Evolutionary conservation across 345 rosid genomes (phyloP).

Genomic region (Hibiscus tridactylites): DNA sequence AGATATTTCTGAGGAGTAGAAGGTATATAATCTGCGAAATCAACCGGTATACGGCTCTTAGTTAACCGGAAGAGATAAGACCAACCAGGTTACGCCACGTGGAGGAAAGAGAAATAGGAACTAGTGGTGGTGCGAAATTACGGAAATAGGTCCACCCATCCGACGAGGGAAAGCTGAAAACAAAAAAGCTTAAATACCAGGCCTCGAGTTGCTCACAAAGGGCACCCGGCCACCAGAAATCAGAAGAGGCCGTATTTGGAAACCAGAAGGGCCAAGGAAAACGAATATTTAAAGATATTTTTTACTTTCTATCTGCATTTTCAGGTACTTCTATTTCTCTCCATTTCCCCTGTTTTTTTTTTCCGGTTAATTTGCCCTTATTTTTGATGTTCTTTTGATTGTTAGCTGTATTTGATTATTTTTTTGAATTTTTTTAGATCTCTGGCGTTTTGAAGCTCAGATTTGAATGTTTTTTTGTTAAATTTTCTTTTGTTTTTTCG

Average conservation of each 20-base stretch:
- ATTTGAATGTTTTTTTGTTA: neutral
- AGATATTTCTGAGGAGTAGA: neutral
- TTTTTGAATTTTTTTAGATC: neutral
- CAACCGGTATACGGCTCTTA: neutral
- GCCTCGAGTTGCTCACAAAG: neutral
- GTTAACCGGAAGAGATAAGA: neutral
- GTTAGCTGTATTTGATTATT: no score
- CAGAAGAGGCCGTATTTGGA: neutral
- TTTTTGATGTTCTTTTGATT: neutral
- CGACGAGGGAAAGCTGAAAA: constrained; percentile 2
- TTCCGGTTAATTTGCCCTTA: neutral
- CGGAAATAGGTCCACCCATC: neutral
- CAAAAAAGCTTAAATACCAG: constrained; percentile 3
- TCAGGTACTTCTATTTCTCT: neutral
- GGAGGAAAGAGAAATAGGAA: neutral
- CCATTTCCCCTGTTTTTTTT: neutral
- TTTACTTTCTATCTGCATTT: neutral
- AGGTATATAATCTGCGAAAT: neutral
- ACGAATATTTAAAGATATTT: neutral
- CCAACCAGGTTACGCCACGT: neutral
- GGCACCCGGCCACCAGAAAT: neutral
- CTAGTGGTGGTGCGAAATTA: neutral
- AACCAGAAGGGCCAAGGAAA: no score
- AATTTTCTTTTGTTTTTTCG: neutral
- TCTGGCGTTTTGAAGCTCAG: neutral